phyloP scores from a whole-genome alignment of 148 eudicot genomes.

The Rhododendron henanense region DNA sequence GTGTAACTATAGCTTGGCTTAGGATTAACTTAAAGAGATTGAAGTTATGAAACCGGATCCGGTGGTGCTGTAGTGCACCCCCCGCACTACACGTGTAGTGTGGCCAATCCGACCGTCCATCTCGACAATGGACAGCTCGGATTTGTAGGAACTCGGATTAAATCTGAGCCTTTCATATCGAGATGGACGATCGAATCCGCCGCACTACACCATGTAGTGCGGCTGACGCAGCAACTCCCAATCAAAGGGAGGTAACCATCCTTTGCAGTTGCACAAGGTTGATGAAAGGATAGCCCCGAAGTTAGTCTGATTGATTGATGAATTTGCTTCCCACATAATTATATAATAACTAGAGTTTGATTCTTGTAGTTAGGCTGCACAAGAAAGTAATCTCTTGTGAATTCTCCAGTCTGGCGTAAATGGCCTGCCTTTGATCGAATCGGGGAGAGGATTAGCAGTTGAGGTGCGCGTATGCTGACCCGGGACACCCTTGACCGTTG shows the following conservation, averaged over 20 bases:
- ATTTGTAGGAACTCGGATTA: too few relatives aligned
- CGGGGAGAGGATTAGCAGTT: not conserved
- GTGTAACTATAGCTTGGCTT: constrained; percentile 7
- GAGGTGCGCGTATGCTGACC: not conserved
- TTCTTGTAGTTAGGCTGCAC: not conserved
- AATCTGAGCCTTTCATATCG: too few relatives aligned
- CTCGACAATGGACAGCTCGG: too few relatives aligned
- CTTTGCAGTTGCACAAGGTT: constrained; percentile 14
- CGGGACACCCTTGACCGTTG: not conserved
- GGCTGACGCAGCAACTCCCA: too few relatives aligned
- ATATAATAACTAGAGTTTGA: not conserved
- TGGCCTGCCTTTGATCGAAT: not conserved
- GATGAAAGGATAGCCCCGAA: not conserved
- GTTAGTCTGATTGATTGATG: not conserved
- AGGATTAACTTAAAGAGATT: constrained; percentile 14
- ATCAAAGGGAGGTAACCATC: constrained; percentile 9
- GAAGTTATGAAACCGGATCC: constrained; percentile 4
- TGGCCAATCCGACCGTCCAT: too few relatives aligned
- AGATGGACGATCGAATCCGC: too few relatives aligned
- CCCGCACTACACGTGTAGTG: too few relatives aligned
- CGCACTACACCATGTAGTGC: too few relatives aligned
- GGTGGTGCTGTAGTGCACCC: too few relatives aligned
- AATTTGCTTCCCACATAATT: not conserved
- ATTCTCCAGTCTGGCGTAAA: too few relatives aligned
- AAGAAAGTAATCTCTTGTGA: too few relatives aligned